Percentiles rank a stretch among this genome's conserved stretches.
Conservation (phyloP, 805 yeast species). For the Wickerhamiella azyma region DNA sequence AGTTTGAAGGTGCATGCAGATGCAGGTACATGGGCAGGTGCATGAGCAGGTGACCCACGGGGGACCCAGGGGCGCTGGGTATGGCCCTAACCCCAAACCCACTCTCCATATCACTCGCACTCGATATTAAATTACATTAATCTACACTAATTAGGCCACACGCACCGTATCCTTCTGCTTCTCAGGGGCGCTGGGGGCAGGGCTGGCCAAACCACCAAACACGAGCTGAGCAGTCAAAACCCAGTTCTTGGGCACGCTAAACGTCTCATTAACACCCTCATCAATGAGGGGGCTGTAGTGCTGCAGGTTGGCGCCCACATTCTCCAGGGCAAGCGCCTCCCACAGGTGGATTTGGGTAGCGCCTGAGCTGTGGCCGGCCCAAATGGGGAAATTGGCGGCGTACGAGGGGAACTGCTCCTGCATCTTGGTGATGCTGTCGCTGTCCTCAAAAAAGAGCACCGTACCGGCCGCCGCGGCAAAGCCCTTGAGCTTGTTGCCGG, state of each 20-base stretch:
- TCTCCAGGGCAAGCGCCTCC: constrained; percentile 34
- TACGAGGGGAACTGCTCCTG: constrained; percentile 33
- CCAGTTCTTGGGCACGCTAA: constrained; percentile 32
- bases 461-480: constrained; percentile 37
- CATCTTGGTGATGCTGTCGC: constrained; percentile 27
- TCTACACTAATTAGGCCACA: constrained; percentile 1
- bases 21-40: too few species aligned
- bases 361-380: constrained; percentile 33
- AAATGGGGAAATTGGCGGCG: constrained; percentile 34
- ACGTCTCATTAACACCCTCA: constrained; percentile 27
- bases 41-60: too few species aligned
- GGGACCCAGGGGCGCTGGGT: too few species aligned
- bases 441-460: constrained; percentile 35
- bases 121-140: neutral
- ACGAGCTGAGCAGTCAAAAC: constrained; percentile 37
- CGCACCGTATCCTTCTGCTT: neutral
- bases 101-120: too few species aligned
- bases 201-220: constrained; percentile 30
- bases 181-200: constrained; percentile 6
- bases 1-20: too few species aligned
- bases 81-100: too few species aligned
- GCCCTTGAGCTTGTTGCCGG: constrained; percentile 31
- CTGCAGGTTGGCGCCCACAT: constrained; percentile 39
- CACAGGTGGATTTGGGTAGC: constrained; percentile 39
- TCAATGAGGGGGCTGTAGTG: constrained; percentile 37